Evolutionary conservation across 116 monocot species (phyloP), one percentile per base, ranked within the genome.

Genomic region (Papilionanthe hybrid): DNA sequence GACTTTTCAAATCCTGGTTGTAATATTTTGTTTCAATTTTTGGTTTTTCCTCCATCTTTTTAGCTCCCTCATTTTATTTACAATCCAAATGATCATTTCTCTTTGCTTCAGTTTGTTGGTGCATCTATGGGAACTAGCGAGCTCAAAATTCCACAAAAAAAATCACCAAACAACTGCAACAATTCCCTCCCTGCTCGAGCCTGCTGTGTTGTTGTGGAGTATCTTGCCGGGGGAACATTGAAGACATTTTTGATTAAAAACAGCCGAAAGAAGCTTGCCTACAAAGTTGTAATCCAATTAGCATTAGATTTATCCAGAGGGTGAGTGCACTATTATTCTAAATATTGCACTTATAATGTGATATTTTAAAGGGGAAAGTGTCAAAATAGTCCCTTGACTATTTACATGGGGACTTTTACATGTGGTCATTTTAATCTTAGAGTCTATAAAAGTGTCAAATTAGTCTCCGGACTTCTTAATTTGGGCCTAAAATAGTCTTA

Each of bases 131-230:
- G 95, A 29, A 92, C 93, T 9, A 81, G 86, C 28, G 93, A 91
- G 22, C 86, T 95, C 5, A 91, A 84, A 77, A 85, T 95, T 75
- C 95, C 95, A 32, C 76, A 83, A 65, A 85, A 84, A 9, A 89
- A 75, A 72, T 78, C 90, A 8, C 72, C 86, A 20, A 82, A 77
- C 56, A 83, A 58, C 32, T 60, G 72, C 3, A 72, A 80, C 6
- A 82, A 78, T 81, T 71, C 80, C 37, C 17, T 69, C 15, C 93
- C 93, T 44, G 77, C 91, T 42, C 84, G 88, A 82, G 89, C 95
- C 45, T 95, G 99, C 75, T 95, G 95, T 81, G 99, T 99, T 75
- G 92, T 99, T 69, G 99, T 99, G 4, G 99, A 99, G 82, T 99
- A 89, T 79, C 88, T 95, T 72, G 79, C 85, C 13, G 95, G 99